A percentile compares a stretch with the other conserved stretches of the same genome.
phyloP scores from a whole-genome alignment of 805 yeast species.

The Suhomyces faveliae region DNA sequence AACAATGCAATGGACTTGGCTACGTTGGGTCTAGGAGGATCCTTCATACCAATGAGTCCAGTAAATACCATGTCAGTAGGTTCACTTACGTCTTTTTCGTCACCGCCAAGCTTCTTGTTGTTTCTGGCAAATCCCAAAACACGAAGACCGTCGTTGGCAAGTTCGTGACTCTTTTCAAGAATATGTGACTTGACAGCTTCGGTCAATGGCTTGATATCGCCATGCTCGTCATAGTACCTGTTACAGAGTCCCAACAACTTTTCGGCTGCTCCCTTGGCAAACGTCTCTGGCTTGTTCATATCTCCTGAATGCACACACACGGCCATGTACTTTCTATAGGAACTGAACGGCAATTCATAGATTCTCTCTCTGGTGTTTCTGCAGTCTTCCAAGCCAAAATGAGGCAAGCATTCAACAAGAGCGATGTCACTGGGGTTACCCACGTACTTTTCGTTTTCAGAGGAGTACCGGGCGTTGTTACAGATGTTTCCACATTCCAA shows the following conservation, averaged over 20 bases:
- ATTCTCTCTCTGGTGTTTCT: constrained; percentile 60
- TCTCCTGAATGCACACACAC: constrained; percentile 63
- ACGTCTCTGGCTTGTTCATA: constrained; percentile 53
- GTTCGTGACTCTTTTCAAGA: constrained; percentile 52
- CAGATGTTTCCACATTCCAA: constrained; percentile 70
- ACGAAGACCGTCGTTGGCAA: constrained; percentile 84
- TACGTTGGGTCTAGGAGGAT: constrained; percentile 94
- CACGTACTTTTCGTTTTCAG: constrained; percentile 64
- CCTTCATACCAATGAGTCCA: constrained; percentile 94
- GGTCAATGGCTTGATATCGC: constrained; percentile 58
- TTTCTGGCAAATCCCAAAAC: constrained; percentile 75
- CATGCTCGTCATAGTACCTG: constrained; percentile 56
- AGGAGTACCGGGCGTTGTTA: constrained; percentile 70
- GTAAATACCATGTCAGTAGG: constrained; percentile 69
- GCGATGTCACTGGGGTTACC: constrained; percentile 98
- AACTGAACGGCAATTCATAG: constrained; percentile 81
- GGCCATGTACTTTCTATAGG: constrained; percentile 89
- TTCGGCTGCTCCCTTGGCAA: constrained; percentile 91
- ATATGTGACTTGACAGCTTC: constrained; percentile 49
- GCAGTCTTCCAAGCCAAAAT: constrained; percentile 69
- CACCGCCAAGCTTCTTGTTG: constrained; percentile 30
- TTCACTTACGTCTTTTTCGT: constrained; percentile 29
- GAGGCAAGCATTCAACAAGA: constrained; percentile 66
- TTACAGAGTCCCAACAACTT: constrained; percentile 60
- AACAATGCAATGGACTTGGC: constrained; percentile 69